Evolutionary conservation across 1,284 basidiomycete species (phyloP), one percentile per base, ranked within the genome.

Genomic region (Puccinia triticina): DNA sequence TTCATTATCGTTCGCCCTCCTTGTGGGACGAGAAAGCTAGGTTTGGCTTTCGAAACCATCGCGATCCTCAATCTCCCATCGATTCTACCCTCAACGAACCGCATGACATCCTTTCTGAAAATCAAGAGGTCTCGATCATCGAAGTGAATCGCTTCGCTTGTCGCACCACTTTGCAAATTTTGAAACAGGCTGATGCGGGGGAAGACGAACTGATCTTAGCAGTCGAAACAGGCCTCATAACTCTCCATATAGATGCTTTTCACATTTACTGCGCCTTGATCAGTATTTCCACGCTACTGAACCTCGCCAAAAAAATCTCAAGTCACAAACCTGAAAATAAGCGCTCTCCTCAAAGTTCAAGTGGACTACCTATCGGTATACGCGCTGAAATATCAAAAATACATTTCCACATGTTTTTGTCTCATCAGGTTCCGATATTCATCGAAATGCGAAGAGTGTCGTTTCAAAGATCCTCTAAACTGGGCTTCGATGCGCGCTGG

Each of bases 251-350:
- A 84, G 90, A 91, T 84, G 88, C 96, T 50, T 90, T 91, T 18
- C 91, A 93, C 86, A 88, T 92, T 26, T 96, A 95, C 86, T 92
- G 91, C 85, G 84, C 89, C 14, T 89, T 96, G 59, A 88, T 95
- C 90, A 53, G 90, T 90, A 0, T 77, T 93, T 57, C 89, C 88
- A 83, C 87, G 87, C 2, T 87, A 92, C 50, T 40, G 84, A 18
- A 88, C 89, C 37, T 81, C n/a, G 43, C 46, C 8, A 81, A 82
- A 55, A 48, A 43, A 26, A 7, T 46, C 11, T 57, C 53, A 29
- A 61, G 55, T 61, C 72, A 79, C 59, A 72, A 78, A 26, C 21
- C 84, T 76, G 7, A 46, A 76, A 40, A 32, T 16, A 34, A 73
- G 26, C 61, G 32, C 61, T 59, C 18, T 34, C 32, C 50, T 40